phyloP scores from a whole-genome alignment of 176 grass and related monocot genomes.

The Hsuehochloa calcarea region DNA sequence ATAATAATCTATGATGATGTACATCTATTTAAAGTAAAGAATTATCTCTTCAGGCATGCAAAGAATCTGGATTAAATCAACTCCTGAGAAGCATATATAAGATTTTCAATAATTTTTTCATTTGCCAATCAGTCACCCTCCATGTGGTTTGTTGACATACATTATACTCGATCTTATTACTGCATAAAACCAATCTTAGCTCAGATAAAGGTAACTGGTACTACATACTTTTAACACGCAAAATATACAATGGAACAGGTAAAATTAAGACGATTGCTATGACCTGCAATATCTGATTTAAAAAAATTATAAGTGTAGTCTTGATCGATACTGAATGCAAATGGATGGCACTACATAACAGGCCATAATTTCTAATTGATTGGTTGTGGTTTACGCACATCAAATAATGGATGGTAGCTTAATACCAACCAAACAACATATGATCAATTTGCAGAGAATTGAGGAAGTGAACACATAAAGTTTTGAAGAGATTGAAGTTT shows the following conservation, averaged over 20 bases:
- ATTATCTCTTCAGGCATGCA: neutral
- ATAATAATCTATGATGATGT: neutral
- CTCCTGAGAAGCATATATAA: neutral
- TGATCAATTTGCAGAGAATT: constrained; percentile 3
- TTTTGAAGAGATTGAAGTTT: constrained; percentile 4
- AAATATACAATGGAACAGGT: neutral
- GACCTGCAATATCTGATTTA: neutral
- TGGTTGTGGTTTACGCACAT: neutral
- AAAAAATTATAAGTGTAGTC: neutral
- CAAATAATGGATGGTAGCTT: neutral
- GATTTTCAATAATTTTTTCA: neutral
- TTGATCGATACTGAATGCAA: neutral
- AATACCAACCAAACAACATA: constrained; percentile 10
- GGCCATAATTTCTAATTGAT: neutral
- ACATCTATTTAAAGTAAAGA: constrained; percentile 9
- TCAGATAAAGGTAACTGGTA: constrained; percentile 9
- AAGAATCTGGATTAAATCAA: constrained; percentile 22
- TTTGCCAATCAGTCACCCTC: neutral
- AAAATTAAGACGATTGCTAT: neutral
- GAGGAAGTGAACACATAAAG: neutral
- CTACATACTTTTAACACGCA: neutral
- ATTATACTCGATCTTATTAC: neutral
- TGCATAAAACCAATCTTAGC: constrained; percentile 20
- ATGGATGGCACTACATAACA: no score
- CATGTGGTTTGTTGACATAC: neutral